Evolutionary conservation across 257 asterid genomes (phyloP).

Genomic region (Solanum ossicruentum): DNA sequence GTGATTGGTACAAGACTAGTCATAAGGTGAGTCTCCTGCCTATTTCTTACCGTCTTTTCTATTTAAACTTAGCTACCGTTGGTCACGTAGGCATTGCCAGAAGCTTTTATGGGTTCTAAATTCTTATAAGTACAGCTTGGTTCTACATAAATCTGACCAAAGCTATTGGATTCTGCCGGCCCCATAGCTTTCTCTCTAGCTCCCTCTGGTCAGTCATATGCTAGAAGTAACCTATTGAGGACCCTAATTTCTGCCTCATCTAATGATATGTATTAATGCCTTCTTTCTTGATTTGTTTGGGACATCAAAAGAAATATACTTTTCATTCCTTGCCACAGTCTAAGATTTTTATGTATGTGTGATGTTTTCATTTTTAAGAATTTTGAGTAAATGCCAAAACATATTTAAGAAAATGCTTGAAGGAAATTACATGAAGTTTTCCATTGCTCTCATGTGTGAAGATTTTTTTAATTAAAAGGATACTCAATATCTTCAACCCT

Average conservation of each 20-base stretch:
- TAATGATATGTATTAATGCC: background rate
- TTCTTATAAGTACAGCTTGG: background rate
- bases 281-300: background rate
- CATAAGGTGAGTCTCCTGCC: constrained; percentile 32
- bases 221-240: background rate
- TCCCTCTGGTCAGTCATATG: background rate
- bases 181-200: background rate
- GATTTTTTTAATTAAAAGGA: background rate
- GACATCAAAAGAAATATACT: background rate
- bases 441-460: background rate
- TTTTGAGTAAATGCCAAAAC: background rate
- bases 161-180: background rate
- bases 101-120: background rate
- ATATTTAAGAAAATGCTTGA: background rate
- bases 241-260: background rate
- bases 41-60: background rate
- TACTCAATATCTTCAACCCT: background rate
- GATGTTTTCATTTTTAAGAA: background rate
- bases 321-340: background rate
- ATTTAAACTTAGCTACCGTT: background rate
- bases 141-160: background rate
- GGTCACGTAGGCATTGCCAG: background rate
- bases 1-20: constrained; percentile 57
- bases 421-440: background rate
- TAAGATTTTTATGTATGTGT: background rate